These are phyloP conservation scores for Quercus suber DNA, from an alignment of 306 rosid genomes.

Conservation along the genomic window DNA sequence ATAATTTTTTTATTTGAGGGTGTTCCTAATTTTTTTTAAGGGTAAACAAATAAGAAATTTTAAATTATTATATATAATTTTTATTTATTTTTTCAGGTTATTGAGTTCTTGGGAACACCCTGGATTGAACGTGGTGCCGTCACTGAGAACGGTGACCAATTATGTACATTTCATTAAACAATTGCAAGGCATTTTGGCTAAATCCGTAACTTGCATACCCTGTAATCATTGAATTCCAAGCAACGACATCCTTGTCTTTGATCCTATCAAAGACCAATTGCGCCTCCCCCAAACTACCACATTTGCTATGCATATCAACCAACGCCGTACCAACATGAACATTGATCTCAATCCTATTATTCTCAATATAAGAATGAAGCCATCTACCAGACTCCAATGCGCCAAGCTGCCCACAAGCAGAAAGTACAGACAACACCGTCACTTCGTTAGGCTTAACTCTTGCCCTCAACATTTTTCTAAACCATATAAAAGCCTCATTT, in stretches of 20 bases:
- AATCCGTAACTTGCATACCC: constrained; percentile 72
- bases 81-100: too few species aligned
- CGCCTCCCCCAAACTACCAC: constrained; percentile 73
- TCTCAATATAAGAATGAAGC: constrained; percentile 63
- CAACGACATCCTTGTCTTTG: constrained; percentile 54
- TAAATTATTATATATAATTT: too few species aligned
- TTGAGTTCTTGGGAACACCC: accelerated
- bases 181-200: constrained; percentile 50
- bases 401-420: constrained; percentile 82
- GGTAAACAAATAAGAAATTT: too few species aligned
- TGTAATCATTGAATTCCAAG: constrained; percentile 72
- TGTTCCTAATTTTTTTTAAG: too few species aligned
- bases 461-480: constrained; percentile 54
- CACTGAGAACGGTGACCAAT: constrained; percentile 25
- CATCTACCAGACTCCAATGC: constrained; percentile 74
- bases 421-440: constrained; percentile 59
- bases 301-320: constrained; percentile 77
- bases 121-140: accelerated
- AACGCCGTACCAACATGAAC: constrained; percentile 66
- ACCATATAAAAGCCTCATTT: constrained; percentile 53
- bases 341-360: constrained; percentile 33
- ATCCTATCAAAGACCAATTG: constrained; percentile 51
- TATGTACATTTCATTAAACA: constrained; percentile 56
- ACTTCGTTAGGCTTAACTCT: constrained; percentile 60
- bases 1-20: too few species aligned